Conservation (phyloP, 2,329 filamentous ascomycete genomes). For the Chaetomium sp. region DNA sequence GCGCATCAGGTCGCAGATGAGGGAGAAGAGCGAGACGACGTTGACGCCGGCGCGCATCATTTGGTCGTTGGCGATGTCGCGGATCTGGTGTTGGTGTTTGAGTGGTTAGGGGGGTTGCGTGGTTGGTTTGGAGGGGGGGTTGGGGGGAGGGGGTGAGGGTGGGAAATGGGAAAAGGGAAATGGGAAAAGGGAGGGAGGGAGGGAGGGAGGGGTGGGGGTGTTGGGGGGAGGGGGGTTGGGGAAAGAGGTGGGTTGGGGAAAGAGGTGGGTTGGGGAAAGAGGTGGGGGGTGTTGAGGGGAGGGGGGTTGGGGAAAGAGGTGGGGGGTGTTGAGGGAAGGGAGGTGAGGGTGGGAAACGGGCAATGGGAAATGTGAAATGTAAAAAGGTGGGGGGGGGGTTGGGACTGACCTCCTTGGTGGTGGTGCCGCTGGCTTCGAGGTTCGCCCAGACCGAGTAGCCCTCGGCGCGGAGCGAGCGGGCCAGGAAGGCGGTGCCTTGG, state of each 20-base stretch:
- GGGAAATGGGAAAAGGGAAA: background rate
- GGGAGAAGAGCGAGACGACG: constrained; percentile 62
- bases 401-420: constrained; percentile 42
- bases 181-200: background rate
- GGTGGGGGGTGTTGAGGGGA: no score
- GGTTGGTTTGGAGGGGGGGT: background rate
- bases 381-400: background rate
- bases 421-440: constrained; percentile 70
- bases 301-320: background rate
- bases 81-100: constrained; percentile 53
- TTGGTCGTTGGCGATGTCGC: constrained; percentile 65
- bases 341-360: background rate
- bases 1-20: constrained; percentile 69
- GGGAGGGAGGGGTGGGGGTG: background rate
- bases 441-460: constrained; percentile 76
- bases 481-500: constrained; percentile 66
- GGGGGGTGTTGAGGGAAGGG: no score
- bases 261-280: no score
- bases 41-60: constrained; percentile 70
- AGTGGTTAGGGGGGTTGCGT: no score
- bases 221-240: no score
- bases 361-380: background rate
- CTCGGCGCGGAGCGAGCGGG: constrained; percentile 68
- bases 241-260: no score
- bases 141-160: background rate